Evolutionary conservation across 1,139 yeast genomes (phyloP).

Genomic region (Blastobotrys ciferrii): DNA sequence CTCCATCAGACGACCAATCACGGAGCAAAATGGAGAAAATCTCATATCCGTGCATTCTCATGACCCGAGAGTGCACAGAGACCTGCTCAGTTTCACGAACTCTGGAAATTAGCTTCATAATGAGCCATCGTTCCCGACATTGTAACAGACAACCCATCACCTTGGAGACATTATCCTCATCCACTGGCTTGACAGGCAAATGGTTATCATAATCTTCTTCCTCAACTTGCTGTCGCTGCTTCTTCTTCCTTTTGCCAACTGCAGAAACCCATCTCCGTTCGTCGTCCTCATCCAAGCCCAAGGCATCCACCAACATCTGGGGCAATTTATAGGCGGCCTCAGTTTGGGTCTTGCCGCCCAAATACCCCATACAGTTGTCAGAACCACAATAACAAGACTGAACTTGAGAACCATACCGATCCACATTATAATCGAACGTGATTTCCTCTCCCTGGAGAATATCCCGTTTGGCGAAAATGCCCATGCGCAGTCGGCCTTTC

Average conservation of each 20-base stretch:
- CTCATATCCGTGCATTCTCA: constrained; percentile 84
- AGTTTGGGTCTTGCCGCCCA: constrained; percentile 97
- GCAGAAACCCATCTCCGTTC: constrained; percentile 37
- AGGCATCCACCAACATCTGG: constrained; percentile 77
- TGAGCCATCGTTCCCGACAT: constrained; percentile 65
- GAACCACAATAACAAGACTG: constrained; percentile 96
- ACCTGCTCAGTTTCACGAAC: constrained; percentile 56
- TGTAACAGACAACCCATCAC: constrained; percentile 83
- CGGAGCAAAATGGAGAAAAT: constrained; percentile 64
- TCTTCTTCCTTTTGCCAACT: constrained; percentile 45
- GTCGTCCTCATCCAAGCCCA: constrained; percentile 67
- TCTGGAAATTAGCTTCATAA: constrained; percentile 65
- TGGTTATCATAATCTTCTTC: constrained; percentile 42
- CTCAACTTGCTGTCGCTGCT: constrained; percentile 41
- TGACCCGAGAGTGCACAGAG: constrained; percentile 56
- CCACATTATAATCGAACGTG: constrained; percentile 94
- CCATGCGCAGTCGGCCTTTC: constrained; percentile 87
- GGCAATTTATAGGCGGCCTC: constrained; percentile 83
- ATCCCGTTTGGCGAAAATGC: constrained; percentile 79
- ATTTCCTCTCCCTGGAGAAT: constrained; percentile 84
- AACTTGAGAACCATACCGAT: constrained; percentile 90
- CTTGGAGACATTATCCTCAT: constrained; percentile 56
- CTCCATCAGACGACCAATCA: constrained; percentile 37
- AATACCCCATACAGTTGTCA: constrained; percentile 82
- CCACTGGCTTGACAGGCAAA: constrained; percentile 49